Conservation (phyloP, 208 protist genomes). For the Trypanosoma grayi region DNA sequence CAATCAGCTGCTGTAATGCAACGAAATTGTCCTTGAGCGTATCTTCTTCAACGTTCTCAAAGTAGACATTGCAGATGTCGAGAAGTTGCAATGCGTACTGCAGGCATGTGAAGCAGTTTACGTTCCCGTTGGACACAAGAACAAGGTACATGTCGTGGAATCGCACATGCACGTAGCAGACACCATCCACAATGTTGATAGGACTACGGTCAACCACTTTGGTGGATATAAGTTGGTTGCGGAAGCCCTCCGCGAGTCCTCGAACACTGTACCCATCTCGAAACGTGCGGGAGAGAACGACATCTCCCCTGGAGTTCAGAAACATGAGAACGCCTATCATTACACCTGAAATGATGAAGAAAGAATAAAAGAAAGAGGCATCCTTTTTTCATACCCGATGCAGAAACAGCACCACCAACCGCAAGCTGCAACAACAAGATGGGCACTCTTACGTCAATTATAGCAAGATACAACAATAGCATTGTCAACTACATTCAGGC, state of each 20-base stretch:
- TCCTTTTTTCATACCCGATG: neutral
- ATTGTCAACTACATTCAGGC: neutral
- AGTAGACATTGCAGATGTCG: constrained; percentile 92
- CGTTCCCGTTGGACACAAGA: constrained; percentile 90
- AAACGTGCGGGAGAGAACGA: constrained; percentile 85
- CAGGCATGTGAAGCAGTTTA: constrained; percentile 86
- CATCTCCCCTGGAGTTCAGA: constrained; percentile 85
- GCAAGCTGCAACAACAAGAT: neutral
- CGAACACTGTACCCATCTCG: constrained; percentile 75
- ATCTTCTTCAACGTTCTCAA: constrained; percentile 90
- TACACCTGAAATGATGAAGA: constrained; percentile 1
- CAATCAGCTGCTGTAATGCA: constrained; percentile 97
- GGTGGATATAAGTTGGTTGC: constrained; percentile 76
- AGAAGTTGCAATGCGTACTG: constrained; percentile 85
- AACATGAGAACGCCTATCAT: constrained; percentile 89
- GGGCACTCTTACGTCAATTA: neutral
- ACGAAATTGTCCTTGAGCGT: constrained; percentile 96
- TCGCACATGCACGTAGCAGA: constrained; percentile 92
- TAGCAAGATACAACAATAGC: neutral
- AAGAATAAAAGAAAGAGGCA: neutral
- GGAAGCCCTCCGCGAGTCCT: constrained; percentile 82
- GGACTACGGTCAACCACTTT: constrained; percentile 77
- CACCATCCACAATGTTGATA: constrained; percentile 82
- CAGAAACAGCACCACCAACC: no score
- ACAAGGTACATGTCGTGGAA: constrained; percentile 93